A percentile compares a stretch with the other conserved stretches of the same genome.
These are phyloP conservation scores for Vairimorpha ceranae DNA, from an alignment of 371 early-diverging fungal species.

Conservation along the genomic window DNA sequence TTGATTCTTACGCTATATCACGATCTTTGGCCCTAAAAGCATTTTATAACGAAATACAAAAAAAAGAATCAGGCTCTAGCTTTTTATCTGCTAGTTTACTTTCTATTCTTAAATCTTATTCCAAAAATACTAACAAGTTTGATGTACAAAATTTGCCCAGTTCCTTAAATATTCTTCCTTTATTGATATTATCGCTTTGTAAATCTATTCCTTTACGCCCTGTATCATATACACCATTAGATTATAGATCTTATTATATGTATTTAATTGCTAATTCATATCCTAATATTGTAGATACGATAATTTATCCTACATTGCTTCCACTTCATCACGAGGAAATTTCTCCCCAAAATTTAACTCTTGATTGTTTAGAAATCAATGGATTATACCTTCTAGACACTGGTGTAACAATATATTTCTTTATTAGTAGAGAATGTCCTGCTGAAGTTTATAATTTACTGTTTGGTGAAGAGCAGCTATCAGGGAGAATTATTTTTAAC, in stretches of 20 bases:
- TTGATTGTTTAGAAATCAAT: constrained; percentile 32
- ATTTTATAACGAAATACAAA: constrained; percentile 43
- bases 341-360: constrained; percentile 45
- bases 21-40: constrained; percentile 50
- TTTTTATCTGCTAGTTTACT: constrained; percentile 33
- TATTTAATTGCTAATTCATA: constrained; percentile 46
- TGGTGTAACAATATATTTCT: constrained; percentile 59
- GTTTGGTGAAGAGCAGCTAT: constrained; percentile 1
- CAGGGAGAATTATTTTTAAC: constrained; percentile 37
- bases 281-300: constrained; percentile 48
- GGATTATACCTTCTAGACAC: constrained; percentile 60
- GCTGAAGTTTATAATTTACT: constrained; percentile 19
- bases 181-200: constrained; percentile 32
- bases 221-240: constrained; percentile 48
- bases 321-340: constrained; percentile 33
- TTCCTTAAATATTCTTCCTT: constrained; percentile 49
- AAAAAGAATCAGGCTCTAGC: constrained; percentile 40
- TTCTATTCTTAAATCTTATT: constrained; percentile 27
- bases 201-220: constrained; percentile 59
- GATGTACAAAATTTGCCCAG: constrained; percentile 13
- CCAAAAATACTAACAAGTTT: constrained; percentile 22
- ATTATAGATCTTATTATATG: constrained; percentile 53
- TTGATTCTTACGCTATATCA: constrained; percentile 48
- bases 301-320: constrained; percentile 60
- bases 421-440: constrained; percentile 50